Conservation (phyloP, 2,329 filamentous ascomycete species). For the Aschersonia sp. region DNA sequence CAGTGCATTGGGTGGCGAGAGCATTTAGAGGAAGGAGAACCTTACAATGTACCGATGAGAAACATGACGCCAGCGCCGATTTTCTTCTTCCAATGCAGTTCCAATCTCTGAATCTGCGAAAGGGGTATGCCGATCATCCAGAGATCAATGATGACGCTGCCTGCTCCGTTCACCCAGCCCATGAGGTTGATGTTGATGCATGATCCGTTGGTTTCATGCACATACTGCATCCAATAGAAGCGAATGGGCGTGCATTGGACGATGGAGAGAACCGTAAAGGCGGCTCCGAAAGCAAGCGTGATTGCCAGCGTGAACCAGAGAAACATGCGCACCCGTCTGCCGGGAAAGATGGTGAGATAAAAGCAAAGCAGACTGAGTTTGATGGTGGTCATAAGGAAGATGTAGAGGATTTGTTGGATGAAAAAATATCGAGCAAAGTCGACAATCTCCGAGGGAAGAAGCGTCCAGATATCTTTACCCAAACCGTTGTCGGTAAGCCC, state of each 20-base stretch:
- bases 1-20: neutral
- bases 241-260: slow-evolving; percentile 2
- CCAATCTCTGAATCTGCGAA: slow-evolving; percentile 2
- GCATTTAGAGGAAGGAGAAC: neutral
- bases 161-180: slow-evolving; percentile 2
- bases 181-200: slow-evolving; percentile 3
- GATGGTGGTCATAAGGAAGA: slow-evolving; percentile 2
- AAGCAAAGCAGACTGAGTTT: slow-evolving; percentile 3
- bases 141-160: slow-evolving; percentile 3
- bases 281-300: neutral
- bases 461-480: slow-evolving; percentile 19
- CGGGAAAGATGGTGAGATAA: slow-evolving; percentile 4
- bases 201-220: neutral
- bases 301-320: slow-evolving; percentile 1
- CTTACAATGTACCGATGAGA: slow-evolving; percentile 4
- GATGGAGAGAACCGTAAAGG: neutral
- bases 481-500: slow-evolving; percentile 13
- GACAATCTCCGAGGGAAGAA: slow-evolving; percentile 4
- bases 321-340: neutral
- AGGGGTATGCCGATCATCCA: slow-evolving; percentile 5
- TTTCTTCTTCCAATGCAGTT: slow-evolving; percentile 4
- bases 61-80: slow-evolving; percentile 4
- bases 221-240: slow-evolving; percentile 2
- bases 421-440: slow-evolving; percentile 3
- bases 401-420: slow-evolving; percentile 3